These are phyloP conservation scores for Penicillium sp. DNA, from an alignment of 2,329 filamentous ascomycete genomes.

Conservation along the genomic window DNA sequence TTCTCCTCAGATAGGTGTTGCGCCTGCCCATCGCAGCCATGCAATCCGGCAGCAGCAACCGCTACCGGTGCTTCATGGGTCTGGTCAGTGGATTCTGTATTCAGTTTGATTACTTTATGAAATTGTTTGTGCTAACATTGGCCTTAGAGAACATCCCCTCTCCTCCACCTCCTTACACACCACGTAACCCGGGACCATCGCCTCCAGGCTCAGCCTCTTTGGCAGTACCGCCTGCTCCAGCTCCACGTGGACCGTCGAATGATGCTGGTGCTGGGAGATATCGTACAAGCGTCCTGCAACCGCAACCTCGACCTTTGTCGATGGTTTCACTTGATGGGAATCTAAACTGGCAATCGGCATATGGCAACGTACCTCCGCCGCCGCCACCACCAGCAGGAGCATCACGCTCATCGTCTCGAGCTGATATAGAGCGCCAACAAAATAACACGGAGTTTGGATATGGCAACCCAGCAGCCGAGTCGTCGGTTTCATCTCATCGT, in stretches of 20 bases:
- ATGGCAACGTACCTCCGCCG: slow-evolving; percentile 30
- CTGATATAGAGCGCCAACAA: slow-evolving; percentile 24
- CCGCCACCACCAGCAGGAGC: slow-evolving; percentile 28
- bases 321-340: slow-evolving; percentile 27
- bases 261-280: slow-evolving; percentile 13
- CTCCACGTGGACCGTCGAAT: slow-evolving; percentile 14
- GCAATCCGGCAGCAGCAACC: slow-evolving; percentile 27
- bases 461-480: slow-evolving; percentile 1
- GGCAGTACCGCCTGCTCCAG: slow-evolving; percentile 22
- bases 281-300: slow-evolving; percentile 7
- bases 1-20: slow-evolving; percentile 21
- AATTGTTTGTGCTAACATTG: slow-evolving; percentile 10
- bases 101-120: background rate
- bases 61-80: slow-evolving; percentile 20
- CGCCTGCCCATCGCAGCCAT: slow-evolving; percentile 26
- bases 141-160: slow-evolving; percentile 27
- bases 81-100: slow-evolving; percentile 30
- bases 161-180: slow-evolving; percentile 38
- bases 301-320: slow-evolving; percentile 30
- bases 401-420: slow-evolving; percentile 32
- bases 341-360: slow-evolving; percentile 24
- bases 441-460: slow-evolving; percentile 13
- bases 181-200: slow-evolving; percentile 25
- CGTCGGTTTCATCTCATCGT: slow-evolving; percentile 7
- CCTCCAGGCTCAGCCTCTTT: slow-evolving; percentile 14